Evolutionary conservation across 140 eudicot species (phyloP), one percentile per base, ranked within the genome.

Genomic region (Oenanthe javanica): DNA sequence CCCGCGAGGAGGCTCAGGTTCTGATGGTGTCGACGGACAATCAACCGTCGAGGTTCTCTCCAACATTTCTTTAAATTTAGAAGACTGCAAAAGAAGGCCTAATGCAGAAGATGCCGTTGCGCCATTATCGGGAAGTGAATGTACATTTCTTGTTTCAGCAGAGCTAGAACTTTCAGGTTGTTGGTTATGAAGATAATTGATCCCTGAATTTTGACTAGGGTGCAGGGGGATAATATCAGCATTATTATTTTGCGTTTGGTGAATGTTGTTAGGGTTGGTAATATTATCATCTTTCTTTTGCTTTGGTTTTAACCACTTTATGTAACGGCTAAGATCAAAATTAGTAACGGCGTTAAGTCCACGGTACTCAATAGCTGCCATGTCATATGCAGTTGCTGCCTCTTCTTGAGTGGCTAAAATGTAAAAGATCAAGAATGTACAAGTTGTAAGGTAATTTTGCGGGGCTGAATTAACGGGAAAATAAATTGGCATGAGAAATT

Each of bases 281-380:
- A 76, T 73, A 11, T 57, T 73, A 11, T 57, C 8, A 82, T 81
- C 72, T 38, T 72, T 75, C 15, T 69, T 66, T 79, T 85, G 86
- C 81, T 76, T 77, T 47, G 89, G 93, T 55, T 63, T 82, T 70
- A 85, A 57, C 87, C 86, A 84, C 14, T 89, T 86, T 84, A 88
- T 85, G 85, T 94, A 94, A 86, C 94, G 96, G 89, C 98, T 91
- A 46, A 94, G 94, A 89, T 94, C 98, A 64, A 94, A 94, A 82
- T 94, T 94, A 46, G 98, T 94, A 69, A 94, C 91, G 79, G 98
- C 98, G 84, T 94, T 94, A 73, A 86, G 86, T 76, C 98, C 98
- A 4, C 98, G 82, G 85, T 94, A 87, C 77, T 94, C 92, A 42
- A 94, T 89, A 8, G 98, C 98, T 63, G 98, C 98, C 91, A 86